Base-by-base conservation (phyloP, 208 protist genomes). In the Herpetomonas tarakana region DNA sequence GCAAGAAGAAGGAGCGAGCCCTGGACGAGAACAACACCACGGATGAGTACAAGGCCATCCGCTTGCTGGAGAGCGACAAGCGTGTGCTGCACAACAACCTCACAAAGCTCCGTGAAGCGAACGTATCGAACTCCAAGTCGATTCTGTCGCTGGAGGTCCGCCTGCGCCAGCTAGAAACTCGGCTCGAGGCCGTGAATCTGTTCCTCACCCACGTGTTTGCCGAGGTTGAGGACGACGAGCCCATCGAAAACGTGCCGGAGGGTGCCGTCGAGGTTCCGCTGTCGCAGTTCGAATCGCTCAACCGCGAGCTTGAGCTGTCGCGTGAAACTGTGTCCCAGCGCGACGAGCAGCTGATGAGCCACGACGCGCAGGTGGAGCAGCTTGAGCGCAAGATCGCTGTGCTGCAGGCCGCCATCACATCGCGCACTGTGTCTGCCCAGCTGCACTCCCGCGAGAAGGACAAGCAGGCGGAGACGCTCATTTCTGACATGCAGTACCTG, bases 1-100 rank as follows among this genome's bases (percentile, higher is more conserved):
- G 71, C 44, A 88, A 91, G 69, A 92, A 89, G 65, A 94, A 91
- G 67, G 84, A 94, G 65, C 77, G 79, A 3, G 50, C 88, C 16
- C 62, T 94, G 24, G 74, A 78, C 38, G 22, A 68, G 24, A 30
- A 68, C 14, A 60, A 30, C 38, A 38, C 58, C n/a, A 52, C 58
- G 38, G 75, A 94, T 57, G 64, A 75, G 47, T 86, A 86, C 78
- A 88, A 91, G 65, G 59, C 31, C 7, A 70, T 94, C 25, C 83
- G 83, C 18, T 52, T 80, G 29, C 56, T 94, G 22, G 88, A 94
- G 31, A 74, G 78, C 6, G 83, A 88, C 45, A 94, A 91, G 65
- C 80, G 71, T 25, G 79, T 88, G 19, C 56, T 91, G 65, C 79
- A 90, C 65, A 76, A 69, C 60, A 81, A 79, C 19, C 66, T 94